Evolutionary conservation across 805 yeast species (phyloP).

Genomic region (Candida maris): DNA sequence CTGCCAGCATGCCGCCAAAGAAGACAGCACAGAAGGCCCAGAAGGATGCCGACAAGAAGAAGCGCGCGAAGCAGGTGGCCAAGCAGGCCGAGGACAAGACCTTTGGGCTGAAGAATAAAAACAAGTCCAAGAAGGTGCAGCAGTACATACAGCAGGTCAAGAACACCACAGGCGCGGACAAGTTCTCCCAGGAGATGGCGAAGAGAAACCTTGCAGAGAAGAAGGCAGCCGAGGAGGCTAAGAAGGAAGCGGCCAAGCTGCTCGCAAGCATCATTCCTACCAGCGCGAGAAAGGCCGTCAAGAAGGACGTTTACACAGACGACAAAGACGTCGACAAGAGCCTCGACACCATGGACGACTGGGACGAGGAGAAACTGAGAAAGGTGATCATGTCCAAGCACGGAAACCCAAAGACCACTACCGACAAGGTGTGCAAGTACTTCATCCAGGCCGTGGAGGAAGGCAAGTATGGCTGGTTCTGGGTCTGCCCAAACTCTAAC

Average conservation of each 20-base stretch:
- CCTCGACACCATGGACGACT: slow-evolving; percentile 85
- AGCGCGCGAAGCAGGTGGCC: slow-evolving; percentile 54
- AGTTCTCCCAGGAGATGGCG: slow-evolving; percentile 44
- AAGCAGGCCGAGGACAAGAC: slow-evolving; percentile 79
- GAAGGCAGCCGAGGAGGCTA: slow-evolving; percentile 88
- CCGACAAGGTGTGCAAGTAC: slow-evolving; percentile 89
- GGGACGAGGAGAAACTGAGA: slow-evolving; percentile 96
- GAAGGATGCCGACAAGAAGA: slow-evolving; percentile 59
- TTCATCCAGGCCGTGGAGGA: slow-evolving; percentile 97
- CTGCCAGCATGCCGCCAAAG: slow-evolving; percentile 74
- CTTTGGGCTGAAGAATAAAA: slow-evolving; percentile 93
- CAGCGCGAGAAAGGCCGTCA: slow-evolving; percentile 86
- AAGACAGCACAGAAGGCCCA: slow-evolving; percentile 29
- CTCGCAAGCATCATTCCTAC: slow-evolving; percentile 61
- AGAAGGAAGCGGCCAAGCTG: slow-evolving; percentile 77
- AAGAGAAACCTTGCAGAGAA: slow-evolving; percentile 80
- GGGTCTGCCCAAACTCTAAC: slow-evolving; percentile 96
- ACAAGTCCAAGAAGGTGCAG: slow-evolving; percentile 90
- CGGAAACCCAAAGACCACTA: slow-evolving; percentile 90
- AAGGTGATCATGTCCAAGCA: slow-evolving; percentile 85
- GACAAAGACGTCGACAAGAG: slow-evolving; percentile 49
- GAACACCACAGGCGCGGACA: slow-evolving; percentile 47
- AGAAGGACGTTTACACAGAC: slow-evolving; percentile 91
- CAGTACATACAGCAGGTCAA: slow-evolving; percentile 65
- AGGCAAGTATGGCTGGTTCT: slow-evolving; percentile 98